A percentile compares a stretch with the other conserved stretches of the same genome.
Evolutionary conservation across 805 yeast species (phyloP).

Genomic region (Candida germanica): DNA sequence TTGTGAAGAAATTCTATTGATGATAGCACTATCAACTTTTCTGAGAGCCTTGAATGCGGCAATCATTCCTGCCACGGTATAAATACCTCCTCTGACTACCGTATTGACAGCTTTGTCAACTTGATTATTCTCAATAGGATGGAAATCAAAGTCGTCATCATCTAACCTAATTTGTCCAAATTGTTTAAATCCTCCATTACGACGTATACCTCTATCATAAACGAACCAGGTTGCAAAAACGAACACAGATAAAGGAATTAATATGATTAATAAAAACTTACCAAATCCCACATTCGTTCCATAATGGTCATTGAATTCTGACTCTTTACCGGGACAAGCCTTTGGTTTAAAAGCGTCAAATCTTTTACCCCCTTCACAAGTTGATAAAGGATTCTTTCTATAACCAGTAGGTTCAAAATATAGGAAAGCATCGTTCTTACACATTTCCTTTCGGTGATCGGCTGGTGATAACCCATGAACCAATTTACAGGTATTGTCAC

Average conservation of each 20-base stretch:
- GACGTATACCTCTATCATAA: conserved; percentile 75
- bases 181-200: conserved; percentile 71
- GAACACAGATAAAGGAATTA: conserved; percentile 56
- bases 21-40: conserved; percentile 30
- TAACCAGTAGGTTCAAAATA: conserved; percentile 91
- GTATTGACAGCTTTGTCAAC: conserved; percentile 58
- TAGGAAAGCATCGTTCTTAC: conserved; percentile 59
- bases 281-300: conserved; percentile 54
- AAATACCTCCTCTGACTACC: conserved; percentile 57
- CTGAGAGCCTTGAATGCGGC: conserved; percentile 33
- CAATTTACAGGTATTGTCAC: conserved; percentile 81
- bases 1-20: conserved; percentile 27
- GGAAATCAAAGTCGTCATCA: conserved; percentile 44
- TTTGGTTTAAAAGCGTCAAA: conserved; percentile 62
- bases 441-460: conserved; percentile 55
- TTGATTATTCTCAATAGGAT: conserved; percentile 60
- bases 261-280: conserved; percentile 49
- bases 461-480: conserved; percentile 71
- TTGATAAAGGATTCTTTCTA: conserved; percentile 77
- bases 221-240: conserved; percentile 61
- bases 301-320: conserved; percentile 55
- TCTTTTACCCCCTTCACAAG: conserved; percentile 78
- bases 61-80: conserved; percentile 38
- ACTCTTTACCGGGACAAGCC: conserved; percentile 87
- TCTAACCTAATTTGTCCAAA: conserved; percentile 87